These are phyloP conservation scores for Eucalyptus cloeziana DNA, from an alignment of 345 rosid genomes.

Conservation along the genomic window DNA sequence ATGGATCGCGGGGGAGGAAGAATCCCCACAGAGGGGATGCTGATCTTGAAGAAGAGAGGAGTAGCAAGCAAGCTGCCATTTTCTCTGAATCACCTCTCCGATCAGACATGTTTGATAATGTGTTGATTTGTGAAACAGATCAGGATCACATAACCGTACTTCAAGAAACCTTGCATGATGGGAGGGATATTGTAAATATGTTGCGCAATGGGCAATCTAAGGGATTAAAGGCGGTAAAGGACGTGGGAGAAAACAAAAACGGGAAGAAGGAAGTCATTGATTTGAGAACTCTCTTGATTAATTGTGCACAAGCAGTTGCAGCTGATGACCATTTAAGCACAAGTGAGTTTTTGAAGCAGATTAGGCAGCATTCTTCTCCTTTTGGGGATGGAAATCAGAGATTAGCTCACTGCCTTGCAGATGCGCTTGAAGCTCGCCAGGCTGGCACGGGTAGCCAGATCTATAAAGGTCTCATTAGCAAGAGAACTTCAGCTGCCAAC, in stretches of 20 bases:
- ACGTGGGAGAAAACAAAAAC: slow-evolving; percentile 30
- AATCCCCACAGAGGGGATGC: slow-evolving; percentile 30
- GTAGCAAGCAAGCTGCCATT: slow-evolving; percentile 59
- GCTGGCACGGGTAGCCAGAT: slow-evolving; percentile 72
- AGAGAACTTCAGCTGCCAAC: slow-evolving; percentile 61
- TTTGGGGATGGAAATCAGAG: slow-evolving; percentile 86
- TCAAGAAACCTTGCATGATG: slow-evolving; percentile 47
- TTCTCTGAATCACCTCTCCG: slow-evolving; percentile 40
- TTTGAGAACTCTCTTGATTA: slow-evolving; percentile 62
- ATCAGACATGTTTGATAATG: slow-evolving; percentile 57
- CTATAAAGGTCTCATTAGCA: slow-evolving; percentile 45
- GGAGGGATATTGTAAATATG: slow-evolving; percentile 14
- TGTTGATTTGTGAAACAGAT: slow-evolving; percentile 34
- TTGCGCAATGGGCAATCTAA: slow-evolving; percentile 24
- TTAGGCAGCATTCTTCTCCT: slow-evolving; percentile 69
- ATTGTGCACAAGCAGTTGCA: slow-evolving; percentile 88
- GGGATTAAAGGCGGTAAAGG: slow-evolving; percentile 30
- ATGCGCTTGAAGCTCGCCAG: slow-evolving; percentile 78
- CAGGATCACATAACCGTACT: slow-evolving; percentile 23
- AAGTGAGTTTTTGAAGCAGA: slow-evolving; percentile 64
- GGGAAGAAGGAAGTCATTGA: slow-evolving; percentile 70
- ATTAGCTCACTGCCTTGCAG: slow-evolving; percentile 72
- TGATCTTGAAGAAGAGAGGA: slow-evolving; percentile 55
- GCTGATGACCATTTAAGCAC: slow-evolving; percentile 53
- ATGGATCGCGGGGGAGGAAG: slow-evolving; percentile 34